phyloP scores from a whole-genome alignment of 1,139 yeast genomes.

The Taphrina deformans region DNA sequence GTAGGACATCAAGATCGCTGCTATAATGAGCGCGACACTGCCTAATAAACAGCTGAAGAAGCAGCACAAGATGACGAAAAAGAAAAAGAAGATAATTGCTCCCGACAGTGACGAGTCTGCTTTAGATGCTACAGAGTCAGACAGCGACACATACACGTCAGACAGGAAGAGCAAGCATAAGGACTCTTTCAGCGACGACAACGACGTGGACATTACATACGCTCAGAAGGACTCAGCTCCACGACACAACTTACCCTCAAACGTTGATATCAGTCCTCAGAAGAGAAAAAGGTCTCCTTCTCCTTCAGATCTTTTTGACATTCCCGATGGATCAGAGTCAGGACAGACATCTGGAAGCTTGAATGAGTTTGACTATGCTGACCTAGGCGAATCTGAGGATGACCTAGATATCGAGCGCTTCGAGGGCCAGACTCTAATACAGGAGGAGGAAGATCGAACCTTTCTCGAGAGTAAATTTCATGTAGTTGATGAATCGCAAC shows the following conservation, averaged over 20 bases:
- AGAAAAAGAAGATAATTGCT: background rate
- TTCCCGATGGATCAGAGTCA: constrained; percentile 20
- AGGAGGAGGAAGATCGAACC: constrained; percentile 19
- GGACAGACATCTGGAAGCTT: constrained; percentile 16
- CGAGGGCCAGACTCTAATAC: constrained; percentile 10
- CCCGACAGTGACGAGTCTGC: constrained; percentile 8
- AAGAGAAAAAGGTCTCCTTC: constrained; percentile 21
- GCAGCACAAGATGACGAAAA: background rate
- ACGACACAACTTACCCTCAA: background rate
- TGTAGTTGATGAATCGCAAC: constrained; percentile 21
- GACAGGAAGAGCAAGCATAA: background rate
- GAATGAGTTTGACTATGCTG: constrained; percentile 17
- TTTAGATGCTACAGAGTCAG: background rate
- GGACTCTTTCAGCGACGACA: background rate
- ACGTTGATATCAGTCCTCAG: constrained; percentile 3
- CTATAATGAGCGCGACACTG: constrained; percentile 1
- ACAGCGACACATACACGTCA: background rate
- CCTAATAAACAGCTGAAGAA: constrained; percentile 1
- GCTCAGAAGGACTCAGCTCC: background rate
- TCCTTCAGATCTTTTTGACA: constrained; percentile 4
- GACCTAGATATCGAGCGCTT: constrained; percentile 26
- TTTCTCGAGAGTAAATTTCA: constrained; percentile 24
- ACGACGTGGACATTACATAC: background rate
- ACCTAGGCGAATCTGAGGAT: constrained; percentile 25
- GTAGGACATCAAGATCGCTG: background rate